Evolutionary conservation across 106 monocot genomes (phyloP), one percentile per base, ranked within the genome.

Genomic region (Dioscorea alata): DNA sequence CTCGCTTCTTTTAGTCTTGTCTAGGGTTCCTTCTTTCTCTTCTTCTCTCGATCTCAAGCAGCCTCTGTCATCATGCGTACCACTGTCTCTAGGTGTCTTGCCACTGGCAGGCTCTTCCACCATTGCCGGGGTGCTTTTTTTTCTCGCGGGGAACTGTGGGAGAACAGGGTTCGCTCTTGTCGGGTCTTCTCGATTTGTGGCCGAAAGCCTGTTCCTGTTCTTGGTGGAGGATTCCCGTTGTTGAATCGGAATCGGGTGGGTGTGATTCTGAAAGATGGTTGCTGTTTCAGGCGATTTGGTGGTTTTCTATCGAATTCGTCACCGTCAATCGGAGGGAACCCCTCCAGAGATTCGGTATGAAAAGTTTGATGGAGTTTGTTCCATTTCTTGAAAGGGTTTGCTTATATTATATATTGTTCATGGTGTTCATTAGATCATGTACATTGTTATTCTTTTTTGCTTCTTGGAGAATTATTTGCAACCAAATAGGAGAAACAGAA

Each of bases 221-320:
- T 65, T n/a, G 57, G 13, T 31, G 67, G 50, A 20, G 33, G 24
- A 51, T 33, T 61, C 32, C 22, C 50, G 13, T 8, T 15, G 2
- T 33, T 31, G 1, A 48, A 33, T 33, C 48, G 18, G 13, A 18
- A 13, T 60, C 59, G 60, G 49, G 4, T 49, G 48, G 60, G 21
- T 60, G 4, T 33, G 61, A 12, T 20, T 16, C 50, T 8, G 16
- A 69, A 59, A 24, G 42, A 42, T 42, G 42, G 62, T 1, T 10
- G 62, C 12, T 52, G 21, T 20, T 74, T 63, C 42, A 50, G 69
- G 5, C 69, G 69, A 4, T 22, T 69, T n/a, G 49, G 54, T 49
- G 50, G 54, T 16, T 69, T 79, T 31, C 60, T 74, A 17, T 24
- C 68, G n/a, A 69, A 69, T 74, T 64, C 79, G 16, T 69, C 53